These are phyloP conservation scores for Nicotiana otophora DNA, from an alignment of 257 asterid species.

Conservation along the genomic window DNA sequence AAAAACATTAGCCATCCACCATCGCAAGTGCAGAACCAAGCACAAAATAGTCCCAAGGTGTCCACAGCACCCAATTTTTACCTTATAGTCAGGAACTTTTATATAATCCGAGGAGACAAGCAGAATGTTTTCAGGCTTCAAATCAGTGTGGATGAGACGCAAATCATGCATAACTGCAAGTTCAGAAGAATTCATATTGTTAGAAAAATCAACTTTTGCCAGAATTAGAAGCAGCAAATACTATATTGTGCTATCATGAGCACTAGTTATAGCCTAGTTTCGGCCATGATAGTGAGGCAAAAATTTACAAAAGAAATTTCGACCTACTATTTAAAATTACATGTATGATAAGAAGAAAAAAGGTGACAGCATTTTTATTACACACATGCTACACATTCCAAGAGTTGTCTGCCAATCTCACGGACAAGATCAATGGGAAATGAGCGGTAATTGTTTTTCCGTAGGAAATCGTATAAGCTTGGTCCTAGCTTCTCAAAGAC, in stretches of 20 bases:
- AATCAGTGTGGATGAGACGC: conserved; percentile 81
- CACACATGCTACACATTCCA: conserved; percentile 99
- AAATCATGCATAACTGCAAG: conserved; percentile 89
- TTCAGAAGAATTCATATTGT: not conserved
- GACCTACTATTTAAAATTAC: not conserved
- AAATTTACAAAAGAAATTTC: too few species aligned
- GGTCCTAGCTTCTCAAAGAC: conserved; percentile 99
- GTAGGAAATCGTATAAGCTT: conserved; percentile 96
- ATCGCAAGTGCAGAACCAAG: too few species aligned
- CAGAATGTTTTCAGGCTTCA: conserved; percentile 95
- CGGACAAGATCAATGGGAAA: conserved; percentile 98
- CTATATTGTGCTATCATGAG: not conserved
- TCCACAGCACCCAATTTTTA: conserved; percentile 16
- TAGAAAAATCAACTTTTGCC: not conserved
- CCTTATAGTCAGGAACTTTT: conserved; percentile 84
- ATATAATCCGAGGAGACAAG: conserved; percentile 70
- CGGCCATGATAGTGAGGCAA: too few species aligned
- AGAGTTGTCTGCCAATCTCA: conserved; percentile 97
- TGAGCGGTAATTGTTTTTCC: conserved; percentile 97
- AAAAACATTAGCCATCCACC: not conserved
- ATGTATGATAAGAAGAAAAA: not conserved
- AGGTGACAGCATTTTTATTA: conserved; percentile 23
- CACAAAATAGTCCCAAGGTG: too few species aligned
- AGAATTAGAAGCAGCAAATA: not conserved
- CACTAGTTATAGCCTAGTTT: too few species aligned